Base-by-base conservation (phyloP, 768 basidiomycete genomes). In the Astraeus odoratus region DNA sequence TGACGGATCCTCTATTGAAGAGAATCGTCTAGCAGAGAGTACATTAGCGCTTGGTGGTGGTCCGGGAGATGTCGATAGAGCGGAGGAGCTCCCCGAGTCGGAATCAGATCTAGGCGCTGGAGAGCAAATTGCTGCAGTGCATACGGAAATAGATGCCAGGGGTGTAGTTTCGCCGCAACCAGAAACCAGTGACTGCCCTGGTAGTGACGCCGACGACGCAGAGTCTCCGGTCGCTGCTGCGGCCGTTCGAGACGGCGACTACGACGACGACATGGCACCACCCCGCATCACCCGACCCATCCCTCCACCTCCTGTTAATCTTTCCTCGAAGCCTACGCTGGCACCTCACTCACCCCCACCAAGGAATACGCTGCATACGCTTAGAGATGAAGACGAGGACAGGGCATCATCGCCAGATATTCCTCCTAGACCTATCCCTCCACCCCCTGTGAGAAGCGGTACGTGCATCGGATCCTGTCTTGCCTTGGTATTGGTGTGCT, bases 261-360 rank as follows among this genome's bases (percentile, higher is more conserved):
- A 51, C 31, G 57, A 58, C 42, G 52, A 52, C 48, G 56, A 61
- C 38, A 54, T 63, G 52, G 56, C 58, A 3, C 60, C 64, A 3
- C 56, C 67, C 6, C 66, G 59, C 38, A 53, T 64, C 22, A 59
- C 52, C 12, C 61, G 60, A 41, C 56, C 58, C 0, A 51, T 61
- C 41, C 69, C 63, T 0, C 58, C 65, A 0, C 63, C 67, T 16
- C 68, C 68, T 0, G 58, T 58, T 19, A 58, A 55, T 40, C 24
- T 59, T 22, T 30, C 39, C n/a, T 55, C 63, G 8, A 57, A 52
- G 29, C 56, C 57, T 20, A 34, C 23, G 3, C 41, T 48, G 1
- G 37, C 52, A 4, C 30, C 55, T 1, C 20, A 43, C 8, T 48
- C 53, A 10, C 47, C 60, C 6, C 53, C 59, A 0, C 42, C 41